A percentile compares a stretch with the other conserved stretches of the same genome.
Conservation (phyloP, 2,329 filamentous ascomycete genomes). For the Didymella segeticola region DNA sequence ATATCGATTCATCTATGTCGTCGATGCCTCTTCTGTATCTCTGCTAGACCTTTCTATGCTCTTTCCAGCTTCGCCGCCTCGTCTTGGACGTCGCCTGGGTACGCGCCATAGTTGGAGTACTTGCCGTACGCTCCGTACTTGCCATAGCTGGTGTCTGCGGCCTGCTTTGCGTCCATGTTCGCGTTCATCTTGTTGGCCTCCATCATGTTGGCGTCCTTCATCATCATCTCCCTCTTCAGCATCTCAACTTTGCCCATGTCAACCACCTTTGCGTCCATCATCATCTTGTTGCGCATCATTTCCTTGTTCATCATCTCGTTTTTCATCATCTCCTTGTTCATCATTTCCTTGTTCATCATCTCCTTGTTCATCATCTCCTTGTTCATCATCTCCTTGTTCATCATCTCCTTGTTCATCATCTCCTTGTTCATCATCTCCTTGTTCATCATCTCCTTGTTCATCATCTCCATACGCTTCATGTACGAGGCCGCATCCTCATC, state of each 20-base stretch:
- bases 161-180: neutral
- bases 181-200: slow-evolving; percentile 3
- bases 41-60: neutral
- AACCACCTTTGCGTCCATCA: neutral
- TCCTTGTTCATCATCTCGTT: neutral
- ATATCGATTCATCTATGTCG: neutral
- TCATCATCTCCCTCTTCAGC: neutral
- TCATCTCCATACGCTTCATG: slow-evolving; percentile 7
- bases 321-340: neutral
- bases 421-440: neutral
- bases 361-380: neutral
- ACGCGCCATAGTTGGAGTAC: slow-evolving; percentile 4
- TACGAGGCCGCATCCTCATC: too few species aligned
- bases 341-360: neutral
- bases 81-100: slow-evolving; percentile 4
- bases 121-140: slow-evolving; percentile 10
- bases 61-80: slow-evolving; percentile 11
- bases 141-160: slow-evolving; percentile 10
- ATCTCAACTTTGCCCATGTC: neutral
- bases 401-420: neutral
- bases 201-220: neutral
- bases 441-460: neutral
- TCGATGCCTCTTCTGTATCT: neutral
- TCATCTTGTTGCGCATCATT: slow-evolving; percentile 1
- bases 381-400: slow-evolving; percentile 5